Evolutionary conservation across 1,284 basidiomycete genomes (phyloP).

Genomic region (Fomitopsis schrenkii): DNA sequence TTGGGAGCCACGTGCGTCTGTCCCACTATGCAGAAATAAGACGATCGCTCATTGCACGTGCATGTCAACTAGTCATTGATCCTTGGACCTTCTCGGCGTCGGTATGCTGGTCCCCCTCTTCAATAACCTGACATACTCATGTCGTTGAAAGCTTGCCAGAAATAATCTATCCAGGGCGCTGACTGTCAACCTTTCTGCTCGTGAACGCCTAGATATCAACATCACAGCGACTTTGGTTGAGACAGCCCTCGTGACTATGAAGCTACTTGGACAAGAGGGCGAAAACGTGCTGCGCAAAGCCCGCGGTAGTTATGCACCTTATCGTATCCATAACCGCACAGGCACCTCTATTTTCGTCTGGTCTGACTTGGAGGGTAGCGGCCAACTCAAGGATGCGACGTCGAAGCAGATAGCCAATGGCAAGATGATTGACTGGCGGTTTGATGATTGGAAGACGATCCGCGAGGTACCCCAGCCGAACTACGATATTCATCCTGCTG

Average conservation of each 20-base stretch:
- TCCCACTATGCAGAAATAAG: not conserved
- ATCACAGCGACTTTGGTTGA: conserved; percentile 91
- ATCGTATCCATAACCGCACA: conserved; percentile 89
- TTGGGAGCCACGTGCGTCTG: conserved; percentile 84
- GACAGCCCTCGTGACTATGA: conserved; percentile 73
- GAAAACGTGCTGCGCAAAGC: conserved; percentile 68
- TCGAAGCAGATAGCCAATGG: conserved; percentile 66
- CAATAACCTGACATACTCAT: not conserved
- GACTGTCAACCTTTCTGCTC: conserved; percentile 66
- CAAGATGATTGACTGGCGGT: conserved; percentile 89
- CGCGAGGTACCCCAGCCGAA: conserved; percentile 70
- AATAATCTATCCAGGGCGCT: conserved; percentile 53
- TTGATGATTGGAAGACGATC: conserved; percentile 94
- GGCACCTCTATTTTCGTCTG: conserved; percentile 81
- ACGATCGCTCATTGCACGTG: not conserved
- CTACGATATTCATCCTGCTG: not conserved
- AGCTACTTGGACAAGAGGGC: conserved; percentile 72
- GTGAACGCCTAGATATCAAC: conserved; percentile 89
- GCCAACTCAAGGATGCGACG: conserved; percentile 40
- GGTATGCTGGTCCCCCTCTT: conserved; percentile 37
- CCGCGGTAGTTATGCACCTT: conserved; percentile 89
- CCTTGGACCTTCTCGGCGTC: conserved; percentile 89
- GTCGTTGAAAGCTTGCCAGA: conserved; percentile 42
- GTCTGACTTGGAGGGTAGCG: conserved; percentile 66
- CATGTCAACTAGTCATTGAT: conserved; percentile 69